A percentile compares a stretch with the other conserved stretches of the same genome.
phyloP scores from a whole-genome alignment of 148 eudicot species.

The Fagopyrum homotropicum region DNA sequence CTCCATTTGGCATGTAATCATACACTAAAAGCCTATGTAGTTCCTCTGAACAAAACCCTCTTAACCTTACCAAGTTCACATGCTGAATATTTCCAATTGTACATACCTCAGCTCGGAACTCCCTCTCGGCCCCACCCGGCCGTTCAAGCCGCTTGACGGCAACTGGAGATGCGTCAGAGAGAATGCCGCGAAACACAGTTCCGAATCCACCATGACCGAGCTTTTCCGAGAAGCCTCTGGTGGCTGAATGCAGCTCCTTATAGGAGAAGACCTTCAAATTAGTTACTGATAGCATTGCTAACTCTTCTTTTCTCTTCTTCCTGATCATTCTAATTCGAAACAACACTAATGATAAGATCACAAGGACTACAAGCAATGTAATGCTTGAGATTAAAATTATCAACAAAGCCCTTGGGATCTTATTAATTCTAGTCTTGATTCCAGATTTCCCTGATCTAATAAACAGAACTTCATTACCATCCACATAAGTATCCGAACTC shows the following conservation, averaged over 20 bases:
- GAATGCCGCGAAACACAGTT: constrained; percentile 47
- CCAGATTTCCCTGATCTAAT: constrained; percentile 34
- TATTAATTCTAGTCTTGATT: not conserved
- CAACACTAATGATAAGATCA: constrained; percentile 18
- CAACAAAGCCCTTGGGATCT: not conserved
- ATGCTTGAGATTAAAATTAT: not conserved
- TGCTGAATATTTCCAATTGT: constrained; percentile 81
- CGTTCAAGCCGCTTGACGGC: constrained; percentile 77
- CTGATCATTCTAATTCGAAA: constrained; percentile 25
- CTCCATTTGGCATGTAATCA: constrained; percentile 78
- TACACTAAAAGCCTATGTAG: constrained; percentile 62
- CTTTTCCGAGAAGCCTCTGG: constrained; percentile 71
- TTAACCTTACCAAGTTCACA: constrained; percentile 68
- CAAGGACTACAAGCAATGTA: not conserved
- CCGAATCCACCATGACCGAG: constrained; percentile 87
- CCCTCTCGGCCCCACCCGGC: constrained; percentile 67
- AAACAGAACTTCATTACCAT: constrained; percentile 26
- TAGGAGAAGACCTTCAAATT: constrained; percentile 65
- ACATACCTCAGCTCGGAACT: constrained; percentile 78
- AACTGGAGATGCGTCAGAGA: constrained; percentile 36
- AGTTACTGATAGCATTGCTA: constrained; percentile 36
- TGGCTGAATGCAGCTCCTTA: constrained; percentile 67
- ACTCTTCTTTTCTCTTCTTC: constrained; percentile 37
- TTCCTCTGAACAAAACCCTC: constrained; percentile 68
- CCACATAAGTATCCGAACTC: constrained; percentile 29